A percentile compares a stretch with the other conserved stretches of the same genome.
Evolutionary conservation across 352 stramenopile genomes (phyloP).

Genomic region (Elongisporangium undulatum): DNA sequence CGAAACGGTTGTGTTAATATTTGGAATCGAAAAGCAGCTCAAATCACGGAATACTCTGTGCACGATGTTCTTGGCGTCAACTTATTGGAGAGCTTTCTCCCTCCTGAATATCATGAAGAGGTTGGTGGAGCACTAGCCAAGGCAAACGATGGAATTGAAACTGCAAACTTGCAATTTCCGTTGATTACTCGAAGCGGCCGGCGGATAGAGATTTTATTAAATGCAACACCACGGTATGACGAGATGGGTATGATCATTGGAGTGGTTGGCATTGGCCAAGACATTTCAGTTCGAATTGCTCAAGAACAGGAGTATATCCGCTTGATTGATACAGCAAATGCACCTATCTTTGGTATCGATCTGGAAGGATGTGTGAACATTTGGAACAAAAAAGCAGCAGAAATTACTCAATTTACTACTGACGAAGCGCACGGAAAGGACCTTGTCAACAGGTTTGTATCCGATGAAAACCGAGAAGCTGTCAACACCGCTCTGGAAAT

Average conservation of each 20-base stretch:
- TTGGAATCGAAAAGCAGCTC: conserved; percentile 76
- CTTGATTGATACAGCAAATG: conserved; percentile 65
- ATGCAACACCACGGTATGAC: conserved; percentile 50
- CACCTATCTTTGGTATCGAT: conserved; percentile 66
- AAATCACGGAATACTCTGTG: conserved; percentile 74
- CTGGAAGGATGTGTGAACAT: conserved; percentile 58
- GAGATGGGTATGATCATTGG: conserved; percentile 51
- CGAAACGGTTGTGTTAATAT: conserved; percentile 64
- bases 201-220: conserved; percentile 45
- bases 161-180: conserved; percentile 59
- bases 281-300: conserved; percentile 60
- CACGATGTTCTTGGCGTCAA: conserved; percentile 64
- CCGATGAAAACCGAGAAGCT: conserved; percentile 45
- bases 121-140: conserved; percentile 46
- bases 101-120: conserved; percentile 39
- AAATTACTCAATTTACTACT: conserved; percentile 77
- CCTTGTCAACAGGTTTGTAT: conserved; percentile 55
- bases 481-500: conserved; percentile 58
- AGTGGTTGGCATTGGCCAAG: conserved; percentile 58
- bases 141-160: conserved; percentile 51
- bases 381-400: conserved; percentile 88
- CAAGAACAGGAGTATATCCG: conserved; percentile 69
- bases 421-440: conserved; percentile 75
- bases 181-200: conserved; percentile 43
- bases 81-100: conserved; percentile 75